Evolutionary conservation across 257 asterid species (phyloP).

Genomic region (Capsicum baccatum): DNA sequence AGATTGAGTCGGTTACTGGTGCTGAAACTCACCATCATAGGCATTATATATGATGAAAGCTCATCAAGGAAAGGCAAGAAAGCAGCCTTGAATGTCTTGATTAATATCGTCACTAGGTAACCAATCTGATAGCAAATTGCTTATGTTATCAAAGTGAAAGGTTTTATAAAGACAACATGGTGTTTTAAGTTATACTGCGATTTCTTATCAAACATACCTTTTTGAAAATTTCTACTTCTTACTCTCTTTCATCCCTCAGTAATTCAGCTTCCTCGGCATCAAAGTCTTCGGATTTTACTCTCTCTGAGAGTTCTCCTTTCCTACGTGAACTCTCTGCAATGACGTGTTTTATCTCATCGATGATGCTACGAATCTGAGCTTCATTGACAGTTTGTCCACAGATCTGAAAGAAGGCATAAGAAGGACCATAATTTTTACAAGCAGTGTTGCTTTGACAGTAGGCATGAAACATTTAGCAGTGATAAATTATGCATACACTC

Average conservation of each 20-base stretch:
- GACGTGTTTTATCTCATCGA: conserved; percentile 82
- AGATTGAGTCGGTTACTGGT: neutral
- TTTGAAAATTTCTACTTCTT: conserved; percentile 89
- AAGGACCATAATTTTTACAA: neutral
- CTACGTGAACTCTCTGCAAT: conserved; percentile 88
- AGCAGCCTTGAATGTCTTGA: conserved; percentile 77
- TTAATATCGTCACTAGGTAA: conserved; percentile 79
- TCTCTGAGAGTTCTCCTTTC: conserved; percentile 67
- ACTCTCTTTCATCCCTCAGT: conserved; percentile 89
- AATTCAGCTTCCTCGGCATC: conserved; percentile 96
- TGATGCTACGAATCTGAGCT: conserved; percentile 80
- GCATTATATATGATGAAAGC: conserved; percentile 77
- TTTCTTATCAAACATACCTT: conserved; percentile 56
- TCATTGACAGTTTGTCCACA: conserved; percentile 83
- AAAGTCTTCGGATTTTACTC: conserved; percentile 60
- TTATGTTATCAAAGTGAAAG: neutral
- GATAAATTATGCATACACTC: neutral
- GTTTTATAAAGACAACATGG: neutral
- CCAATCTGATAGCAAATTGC: conserved; percentile 54
- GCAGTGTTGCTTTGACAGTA: neutral
- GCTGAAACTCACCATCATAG: conserved; percentile 82
- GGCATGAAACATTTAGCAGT: neutral
- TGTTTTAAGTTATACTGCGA: neutral
- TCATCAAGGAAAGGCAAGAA: conserved; percentile 94
- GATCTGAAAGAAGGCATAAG: conserved; percentile 49